These are phyloP conservation scores for Coemansia sp. DNA, from an alignment of 192 early-diverging fungal species.

Conservation along the genomic window DNA sequence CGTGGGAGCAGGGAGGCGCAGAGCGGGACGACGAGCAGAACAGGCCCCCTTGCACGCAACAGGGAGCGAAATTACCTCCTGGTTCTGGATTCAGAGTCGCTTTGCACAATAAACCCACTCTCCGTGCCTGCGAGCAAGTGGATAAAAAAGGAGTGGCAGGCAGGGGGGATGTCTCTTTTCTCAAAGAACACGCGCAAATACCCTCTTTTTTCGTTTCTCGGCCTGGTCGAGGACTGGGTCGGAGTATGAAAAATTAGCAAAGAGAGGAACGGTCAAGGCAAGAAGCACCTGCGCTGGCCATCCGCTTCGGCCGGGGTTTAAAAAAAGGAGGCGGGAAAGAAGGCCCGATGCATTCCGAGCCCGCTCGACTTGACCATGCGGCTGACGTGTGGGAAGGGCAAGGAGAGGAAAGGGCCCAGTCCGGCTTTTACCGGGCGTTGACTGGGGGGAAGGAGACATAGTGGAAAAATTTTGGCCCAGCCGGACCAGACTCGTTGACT, in stretches of 20 bases:
- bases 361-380: background rate
- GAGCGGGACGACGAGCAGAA: background rate
- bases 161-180: background rate
- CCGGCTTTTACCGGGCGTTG: no score
- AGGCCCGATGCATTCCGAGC: background rate
- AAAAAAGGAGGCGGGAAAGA: background rate
- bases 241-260: background rate
- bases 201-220: background rate
- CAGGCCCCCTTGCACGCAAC: background rate
- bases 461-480: no score
- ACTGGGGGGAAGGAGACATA: no score
- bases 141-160: no score
- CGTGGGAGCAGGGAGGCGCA: constrained; percentile 5
- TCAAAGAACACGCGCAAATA: background rate
- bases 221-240: background rate
- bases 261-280: background rate
- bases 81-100: no score
- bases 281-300: background rate
- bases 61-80: no score
- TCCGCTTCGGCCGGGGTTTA: background rate
- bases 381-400: background rate
- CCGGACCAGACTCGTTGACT: no score
- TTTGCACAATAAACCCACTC: no score
- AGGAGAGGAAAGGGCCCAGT: background rate
- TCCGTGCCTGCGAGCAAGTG: no score